These are phyloP conservation scores for Pestalotiopsis sp. DNA, from an alignment of 2,329 filamentous ascomycete species.

Conservation along the genomic window DNA sequence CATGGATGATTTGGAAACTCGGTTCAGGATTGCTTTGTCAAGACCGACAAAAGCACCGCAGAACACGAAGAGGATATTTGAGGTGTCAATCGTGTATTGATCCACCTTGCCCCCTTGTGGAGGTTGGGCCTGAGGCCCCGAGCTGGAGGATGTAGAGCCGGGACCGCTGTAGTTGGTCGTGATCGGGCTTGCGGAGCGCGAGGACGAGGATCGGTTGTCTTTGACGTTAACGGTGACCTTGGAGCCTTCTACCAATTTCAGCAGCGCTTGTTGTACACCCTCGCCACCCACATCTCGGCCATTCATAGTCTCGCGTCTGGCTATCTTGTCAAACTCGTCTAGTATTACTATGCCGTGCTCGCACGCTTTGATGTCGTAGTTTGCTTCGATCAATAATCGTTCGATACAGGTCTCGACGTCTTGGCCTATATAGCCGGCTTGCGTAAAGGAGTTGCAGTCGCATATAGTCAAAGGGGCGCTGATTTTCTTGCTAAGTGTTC, in stretches of 20 bases:
- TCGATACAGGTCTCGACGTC: conserved; percentile 97
- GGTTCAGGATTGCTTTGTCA: conserved; percentile 82
- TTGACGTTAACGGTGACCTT: conserved; percentile 93
- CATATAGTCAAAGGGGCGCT: conserved; percentile 95
- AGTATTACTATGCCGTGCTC: conserved; percentile 94
- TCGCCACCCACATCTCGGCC: conserved; percentile 95
- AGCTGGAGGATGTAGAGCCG: conserved; percentile 45
- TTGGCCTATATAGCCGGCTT: conserved; percentile 96
- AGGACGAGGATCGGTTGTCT: conserved; percentile 61
- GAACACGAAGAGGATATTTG: conserved; percentile 96
- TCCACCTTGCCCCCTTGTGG: conserved; percentile 55
- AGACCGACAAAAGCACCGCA: conserved; percentile 94
- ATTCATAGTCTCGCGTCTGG: conserved; percentile 82
- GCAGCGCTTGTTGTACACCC: conserved; percentile 91
- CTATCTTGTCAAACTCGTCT: conserved; percentile 97
- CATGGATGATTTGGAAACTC: conserved; percentile 84
- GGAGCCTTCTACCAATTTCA: conserved; percentile 96
- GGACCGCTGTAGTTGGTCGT: conserved; percentile 55
- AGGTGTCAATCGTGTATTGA: conserved; percentile 81
- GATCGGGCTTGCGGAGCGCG: conserved; percentile 53
- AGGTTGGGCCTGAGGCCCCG: conserved; percentile 45
- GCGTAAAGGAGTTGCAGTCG: conserved; percentile 94
- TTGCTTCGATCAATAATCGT: conserved; percentile 83
- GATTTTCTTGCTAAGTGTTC: conserved; percentile 88
- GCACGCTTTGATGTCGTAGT: conserved; percentile 82